Evolutionary conservation across 2,329 filamentous ascomycete genomes (phyloP), one percentile per base, ranked within the genome.

Genomic region (Calonectria pseudoturangicola): DNA sequence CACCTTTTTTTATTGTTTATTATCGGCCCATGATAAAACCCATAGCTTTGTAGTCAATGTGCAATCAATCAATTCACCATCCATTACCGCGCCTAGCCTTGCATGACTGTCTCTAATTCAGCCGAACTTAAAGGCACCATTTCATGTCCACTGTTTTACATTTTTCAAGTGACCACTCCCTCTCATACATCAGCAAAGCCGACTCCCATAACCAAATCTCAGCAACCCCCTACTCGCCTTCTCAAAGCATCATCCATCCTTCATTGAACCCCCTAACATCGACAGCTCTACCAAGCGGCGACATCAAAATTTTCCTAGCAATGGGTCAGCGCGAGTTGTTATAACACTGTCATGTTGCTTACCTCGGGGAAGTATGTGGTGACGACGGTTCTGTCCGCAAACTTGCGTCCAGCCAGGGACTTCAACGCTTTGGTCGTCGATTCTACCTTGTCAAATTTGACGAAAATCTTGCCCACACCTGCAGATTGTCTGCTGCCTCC

Each of bases 291-390:
- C 95, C 95, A 98, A 62, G 95, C 95, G 80, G 91, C 91, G 71
- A 97, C 94, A 81, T 98, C 96, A 79, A 98, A 98, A 82, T 98
- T 98, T 85, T 98, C 96, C 92, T 96, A 74, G 41, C 45, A n/a
- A 43, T 33, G 76, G 70, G 79, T 88, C 81, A 87, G 83, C 74
- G 60, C 36, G 41, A 30, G 5, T 16, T 50, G 43, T 7, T 45
- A 45, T 65, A 28, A 27, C 15, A 0, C 50, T 4, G 12, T 21
- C 56, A 1, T 39, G 51, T 43, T 50, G 68, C 87, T 84, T 87
- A 95, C 94, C 90, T 98, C 97, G 27, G 95, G 94, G 84, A 98
- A 99, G 86, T 97, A 98, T 4, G 97, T 98, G 3, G 95, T 95
- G 15, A 99, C 95, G 33, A 99, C 97, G 4, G 97, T 99, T 79